These are phyloP conservation scores for Suhomyces panamericanus DNA, from an alignment of 1,139 yeast genomes.

Conservation along the genomic window DNA sequence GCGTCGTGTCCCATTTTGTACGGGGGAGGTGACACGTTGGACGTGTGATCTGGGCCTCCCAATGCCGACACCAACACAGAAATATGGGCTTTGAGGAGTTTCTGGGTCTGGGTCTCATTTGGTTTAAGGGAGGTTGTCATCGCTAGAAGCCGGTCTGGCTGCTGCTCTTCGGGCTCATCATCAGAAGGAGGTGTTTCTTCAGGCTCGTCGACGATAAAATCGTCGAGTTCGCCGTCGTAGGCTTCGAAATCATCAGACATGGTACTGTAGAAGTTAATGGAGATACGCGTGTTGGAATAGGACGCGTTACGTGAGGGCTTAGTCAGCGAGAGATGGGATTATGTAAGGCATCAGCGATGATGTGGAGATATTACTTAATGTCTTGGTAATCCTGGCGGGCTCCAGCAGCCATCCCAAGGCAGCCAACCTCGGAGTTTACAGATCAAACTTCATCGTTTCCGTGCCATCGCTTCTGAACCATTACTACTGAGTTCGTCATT, in stretches of 20 bases:
- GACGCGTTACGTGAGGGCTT: no score
- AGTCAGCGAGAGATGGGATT: no score
- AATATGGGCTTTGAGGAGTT: conserved; percentile 63
- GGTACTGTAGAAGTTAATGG: not conserved
- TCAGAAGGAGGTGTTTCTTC: conserved; percentile 15
- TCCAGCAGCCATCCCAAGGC: no score
- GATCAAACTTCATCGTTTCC: no score
- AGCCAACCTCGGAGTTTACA: no score
- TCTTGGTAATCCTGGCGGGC: no score
- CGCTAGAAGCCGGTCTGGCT: conserved; percentile 30
- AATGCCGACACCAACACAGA: conserved; percentile 74
- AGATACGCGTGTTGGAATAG: conserved; percentile 4
- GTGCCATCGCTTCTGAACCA: no score
- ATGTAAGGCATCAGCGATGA: no score
- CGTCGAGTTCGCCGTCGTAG: conserved; percentile 14
- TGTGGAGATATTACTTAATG: no score
- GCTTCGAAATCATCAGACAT: conserved; percentile 6
- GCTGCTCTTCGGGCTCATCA: conserved; percentile 18
- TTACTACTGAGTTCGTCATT: no score
- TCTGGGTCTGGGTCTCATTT: conserved; percentile 41
- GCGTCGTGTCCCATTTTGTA: conserved; percentile 92
- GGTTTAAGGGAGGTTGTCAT: conserved; percentile 34
- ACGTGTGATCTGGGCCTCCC: conserved; percentile 73
- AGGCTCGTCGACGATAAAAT: conserved; percentile 17
- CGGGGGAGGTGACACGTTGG: conserved; percentile 42